Evolutionary conservation across 2,329 filamentous ascomycete genomes (phyloP), one percentile per base, ranked within the genome.

Genomic region (Clonostachys sp.): DNA sequence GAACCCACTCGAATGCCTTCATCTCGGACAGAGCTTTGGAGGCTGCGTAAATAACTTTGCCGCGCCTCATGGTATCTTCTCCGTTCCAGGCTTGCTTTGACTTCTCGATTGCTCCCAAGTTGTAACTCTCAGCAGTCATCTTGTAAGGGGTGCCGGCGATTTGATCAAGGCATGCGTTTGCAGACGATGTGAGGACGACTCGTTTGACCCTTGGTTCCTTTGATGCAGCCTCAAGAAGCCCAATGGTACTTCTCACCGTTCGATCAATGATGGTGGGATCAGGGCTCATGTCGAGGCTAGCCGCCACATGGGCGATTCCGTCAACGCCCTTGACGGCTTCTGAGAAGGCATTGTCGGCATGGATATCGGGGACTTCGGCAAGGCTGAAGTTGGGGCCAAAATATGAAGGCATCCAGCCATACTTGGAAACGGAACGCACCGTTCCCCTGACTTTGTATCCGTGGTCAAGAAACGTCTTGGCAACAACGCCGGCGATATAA

Each of bases 11-110:
- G 66, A 66, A 70, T 12, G 63, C 42, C 3, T 55, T 60, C 44
- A 57, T 52, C 51, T 72, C 67, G 1, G 53, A 56, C 46, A 61
- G 52, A 1, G 54, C 48, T 51, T 72, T 72, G 45, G 62, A 65
- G 4, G 67, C 65, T 0, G 50, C 49, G 44, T 72, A 72, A 2
- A 65, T 58, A n/a, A 46, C 9, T 30, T 30, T 30, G 24, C 24
- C 24, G 24, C 24, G 24, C 24, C 24, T 30, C 24, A 30, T 30
- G 24, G 24, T 8, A 10, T 30, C 24, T 30, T 30, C 24, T 30
- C 24, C 24, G 24, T 30, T 10, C 24, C 24, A 30, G 9, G 24
- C 24, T 30, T 30, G 24, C 24, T 10, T 30, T 30, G 24, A 30
- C 24, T 30, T 10, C 24, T 30, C 24, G 24, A 30, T 30, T 10